These are phyloP conservation scores for Nakazawaea anatomiae DNA, from an alignment of 805 yeast genomes.

Conservation along the genomic window DNA sequence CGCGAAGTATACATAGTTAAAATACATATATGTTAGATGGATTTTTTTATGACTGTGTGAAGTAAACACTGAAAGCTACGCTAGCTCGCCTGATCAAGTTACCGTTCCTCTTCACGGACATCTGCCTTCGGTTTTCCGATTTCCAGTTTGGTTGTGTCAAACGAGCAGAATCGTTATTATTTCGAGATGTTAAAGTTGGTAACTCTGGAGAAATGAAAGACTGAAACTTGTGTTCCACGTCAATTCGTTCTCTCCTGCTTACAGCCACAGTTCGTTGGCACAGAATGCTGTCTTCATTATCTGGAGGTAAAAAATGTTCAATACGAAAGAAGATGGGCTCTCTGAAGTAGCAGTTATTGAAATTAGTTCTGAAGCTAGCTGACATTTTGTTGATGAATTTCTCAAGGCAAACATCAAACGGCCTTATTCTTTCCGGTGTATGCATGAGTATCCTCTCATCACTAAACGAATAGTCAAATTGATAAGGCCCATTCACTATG, in stretches of 20 bases:
- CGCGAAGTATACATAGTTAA: no score
- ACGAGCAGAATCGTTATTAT: not conserved
- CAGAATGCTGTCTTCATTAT: no score
- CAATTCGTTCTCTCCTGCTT: slow-evolving; percentile 16
- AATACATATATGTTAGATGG: no score
- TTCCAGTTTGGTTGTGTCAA: not conserved
- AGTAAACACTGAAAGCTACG: not conserved
- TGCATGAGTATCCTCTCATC: slow-evolving; percentile 9
- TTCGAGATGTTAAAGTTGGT: slow-evolving; percentile 5
- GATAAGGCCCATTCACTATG: slow-evolving; percentile 27
- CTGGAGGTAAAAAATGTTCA: not conserved
- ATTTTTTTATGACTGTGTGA: not conserved
- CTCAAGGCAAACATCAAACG: slow-evolving; percentile 18
- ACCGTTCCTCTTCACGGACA: not conserved
- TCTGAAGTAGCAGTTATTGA: slow-evolving; percentile 19
- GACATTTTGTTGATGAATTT: slow-evolving; percentile 2
- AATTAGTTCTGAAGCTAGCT: slow-evolving; percentile 10
- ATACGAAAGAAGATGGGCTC: slow-evolving; percentile 18
- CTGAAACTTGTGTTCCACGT: slow-evolving; percentile 21
- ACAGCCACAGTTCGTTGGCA: slow-evolving; percentile 6
- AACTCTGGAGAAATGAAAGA: slow-evolving; percentile 29
- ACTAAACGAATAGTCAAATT: slow-evolving; percentile 15
- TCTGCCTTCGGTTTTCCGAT: not conserved
- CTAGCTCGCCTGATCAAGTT: not conserved
- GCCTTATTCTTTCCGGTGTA: slow-evolving; percentile 15